Conservation (phyloP, 108 stramenopile genomes). For the Skeletonema grethae region DNA sequence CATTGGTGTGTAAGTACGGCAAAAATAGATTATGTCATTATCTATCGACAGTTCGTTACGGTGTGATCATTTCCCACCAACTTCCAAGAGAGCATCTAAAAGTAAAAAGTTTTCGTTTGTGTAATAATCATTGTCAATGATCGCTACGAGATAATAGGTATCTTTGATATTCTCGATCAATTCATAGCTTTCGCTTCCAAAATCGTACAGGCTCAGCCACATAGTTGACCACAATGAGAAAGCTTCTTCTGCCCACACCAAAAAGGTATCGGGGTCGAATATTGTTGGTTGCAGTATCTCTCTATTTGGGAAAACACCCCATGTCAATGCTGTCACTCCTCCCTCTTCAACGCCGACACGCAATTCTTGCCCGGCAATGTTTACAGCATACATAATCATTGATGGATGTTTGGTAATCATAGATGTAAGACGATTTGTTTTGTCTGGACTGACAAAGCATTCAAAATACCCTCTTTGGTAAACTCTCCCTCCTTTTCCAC, state of each 20-base stretch:
- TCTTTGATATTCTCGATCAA: conserved; percentile 89
- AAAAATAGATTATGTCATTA: background rate
- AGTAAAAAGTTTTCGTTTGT: conserved; percentile 34
- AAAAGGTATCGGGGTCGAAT: conserved; percentile 93
- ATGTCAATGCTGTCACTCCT: conserved; percentile 88
- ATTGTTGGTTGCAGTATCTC: conserved; percentile 98
- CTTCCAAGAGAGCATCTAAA: conserved; percentile 28
- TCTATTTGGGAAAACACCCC: conserved; percentile 80
- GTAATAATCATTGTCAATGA: conserved; percentile 94
- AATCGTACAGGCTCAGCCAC: conserved; percentile 94
- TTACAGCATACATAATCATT: conserved; percentile 87
- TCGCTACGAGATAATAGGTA: conserved; percentile 91
- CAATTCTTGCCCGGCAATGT: conserved; percentile 61
- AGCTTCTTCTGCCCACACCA: conserved; percentile 94
- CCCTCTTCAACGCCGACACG: conserved; percentile 61
- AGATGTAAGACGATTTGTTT: conserved; percentile 62
- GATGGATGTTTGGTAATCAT: conserved; percentile 56
- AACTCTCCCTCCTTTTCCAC: conserved; percentile 90
- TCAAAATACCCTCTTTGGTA: conserved; percentile 98
- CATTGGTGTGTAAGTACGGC: background rate
- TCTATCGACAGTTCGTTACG: background rate
- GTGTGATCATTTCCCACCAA: conserved; percentile 24
- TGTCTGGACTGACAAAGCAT: conserved; percentile 90
- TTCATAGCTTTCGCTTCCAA: conserved; percentile 77
- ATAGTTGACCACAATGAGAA: conserved; percentile 92